Evolutionary conservation across 2,329 filamentous ascomycete genomes (phyloP), one percentile per base, ranked within the genome.

Genomic region (Tolypocladium ovalisporum): DNA sequence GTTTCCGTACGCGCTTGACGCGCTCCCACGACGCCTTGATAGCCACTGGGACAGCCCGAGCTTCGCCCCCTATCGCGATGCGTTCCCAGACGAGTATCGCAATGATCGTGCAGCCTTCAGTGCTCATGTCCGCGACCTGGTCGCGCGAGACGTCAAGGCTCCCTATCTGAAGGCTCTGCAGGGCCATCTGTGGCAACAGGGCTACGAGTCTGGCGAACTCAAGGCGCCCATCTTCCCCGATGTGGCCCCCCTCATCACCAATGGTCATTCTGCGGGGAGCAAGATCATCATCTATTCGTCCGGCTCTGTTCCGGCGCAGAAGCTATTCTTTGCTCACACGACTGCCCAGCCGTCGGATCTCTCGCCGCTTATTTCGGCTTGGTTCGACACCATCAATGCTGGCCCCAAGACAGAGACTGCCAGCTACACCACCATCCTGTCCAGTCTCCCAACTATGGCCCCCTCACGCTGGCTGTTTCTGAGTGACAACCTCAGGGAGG

Each of bases 321-420:
- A 90, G 73, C 76, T 93, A 60, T 79, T 93, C 61, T 93, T 93
- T 71, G 77, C 79, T 59, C 83, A 91, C 67, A 85, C 83, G 47
- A 75, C 81, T 61, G 77, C 80, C 9, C 72, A 79, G 59, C 77
- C 78, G 22, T 74, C 78, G n/a, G 83, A 90, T 67, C 69, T 89
- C 64, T 81, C 77, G 4, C 73, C 73, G 1, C 69, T 82, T 57
- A 79, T 90, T 58, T 76, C 75, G 51, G 85, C 79, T 63, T 90
- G 84, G 78, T 93, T 90, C 67, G 89, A 94, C 70, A 93, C 89
- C 4, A 82, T 88, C 58, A 93, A 89, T 69, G 89, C 89, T 36
- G 89, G 89, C 1, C 78, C 82, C 57, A 94, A 94, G 76, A 82
- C 79, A 52, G 82, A 90, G 64, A 68, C 73, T 42, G 70, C 69